Percentiles rank a stretch among this genome's conserved stretches.
phyloP scores from a whole-genome alignment of 1,284 basidiomycete genomes.

The Boletellus deceptivus region DNA sequence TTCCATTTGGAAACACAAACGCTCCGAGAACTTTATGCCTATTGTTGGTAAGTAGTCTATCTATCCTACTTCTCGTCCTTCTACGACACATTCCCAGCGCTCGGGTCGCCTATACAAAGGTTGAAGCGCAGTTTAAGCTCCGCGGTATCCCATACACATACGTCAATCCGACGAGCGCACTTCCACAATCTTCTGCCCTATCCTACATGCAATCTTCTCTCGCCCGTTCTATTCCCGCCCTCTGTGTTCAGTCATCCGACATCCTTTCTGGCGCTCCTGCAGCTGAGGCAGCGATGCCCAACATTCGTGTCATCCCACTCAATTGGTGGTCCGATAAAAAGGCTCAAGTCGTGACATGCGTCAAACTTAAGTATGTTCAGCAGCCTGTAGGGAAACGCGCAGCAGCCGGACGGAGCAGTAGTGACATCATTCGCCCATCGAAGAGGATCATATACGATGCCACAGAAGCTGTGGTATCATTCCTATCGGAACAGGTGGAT shows the following conservation, averaged over 20 bases:
- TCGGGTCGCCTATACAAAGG: constrained; percentile 84
- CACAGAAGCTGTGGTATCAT: constrained; percentile 79
- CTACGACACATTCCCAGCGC: constrained; percentile 50
- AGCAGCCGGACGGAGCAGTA: constrained; percentile 41
- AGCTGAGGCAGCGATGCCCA: constrained; percentile 87
- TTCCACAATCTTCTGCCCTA: constrained; percentile 45
- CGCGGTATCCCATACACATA: constrained; percentile 77
- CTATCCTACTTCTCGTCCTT: not conserved
- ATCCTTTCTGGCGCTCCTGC: constrained; percentile 79
- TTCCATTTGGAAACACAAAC: constrained; percentile 69
- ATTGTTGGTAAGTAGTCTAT: constrained; percentile 61
- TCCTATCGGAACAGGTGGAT: constrained; percentile 81
- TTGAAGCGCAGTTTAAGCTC: constrained; percentile 84
- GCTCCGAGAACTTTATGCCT: constrained; percentile 72
- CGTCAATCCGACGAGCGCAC: constrained; percentile 57
- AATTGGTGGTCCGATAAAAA: constrained; percentile 87
- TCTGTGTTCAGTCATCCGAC: constrained; percentile 79
- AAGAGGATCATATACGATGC: constrained; percentile 87
- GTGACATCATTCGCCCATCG: constrained; percentile 70
- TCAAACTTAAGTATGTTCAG: constrained; percentile 85
- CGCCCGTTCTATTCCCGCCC: constrained; percentile 70
- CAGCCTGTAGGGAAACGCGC: constrained; percentile 75
- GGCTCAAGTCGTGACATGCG: constrained; percentile 78
- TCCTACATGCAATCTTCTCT: constrained; percentile 65
- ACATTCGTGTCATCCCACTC: constrained; percentile 82